These are phyloP conservation scores for Penicillium psychrofluorescens DNA, from an alignment of 495 filamentous ascomycete species.

Conservation along the genomic window DNA sequence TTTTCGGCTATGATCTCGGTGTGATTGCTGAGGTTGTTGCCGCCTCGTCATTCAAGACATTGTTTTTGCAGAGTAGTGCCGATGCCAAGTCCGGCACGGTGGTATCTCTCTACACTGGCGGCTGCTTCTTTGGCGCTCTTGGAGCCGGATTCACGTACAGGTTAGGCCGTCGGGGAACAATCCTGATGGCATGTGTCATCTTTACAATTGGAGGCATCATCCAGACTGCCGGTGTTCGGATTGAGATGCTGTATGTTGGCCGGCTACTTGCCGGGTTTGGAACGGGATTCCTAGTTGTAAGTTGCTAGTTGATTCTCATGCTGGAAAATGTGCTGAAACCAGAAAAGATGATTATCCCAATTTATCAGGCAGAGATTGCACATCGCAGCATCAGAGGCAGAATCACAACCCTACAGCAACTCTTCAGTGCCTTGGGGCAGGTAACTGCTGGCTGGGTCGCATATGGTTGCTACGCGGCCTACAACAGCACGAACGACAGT, in stretches of 20 bases:
- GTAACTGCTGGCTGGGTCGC: slow-evolving; percentile 13
- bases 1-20: slow-evolving; percentile 41
- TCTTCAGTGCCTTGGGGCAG: slow-evolving; percentile 14
- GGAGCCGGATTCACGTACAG: neutral
- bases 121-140: slow-evolving; percentile 17
- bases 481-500: slow-evolving; percentile 30
- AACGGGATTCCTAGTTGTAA: slow-evolving; percentile 46
- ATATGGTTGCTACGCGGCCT: slow-evolving; percentile 25
- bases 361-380: slow-evolving; percentile 16
- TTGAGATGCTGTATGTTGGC: slow-evolving; percentile 9
- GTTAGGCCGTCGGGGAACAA: slow-evolving; percentile 14
- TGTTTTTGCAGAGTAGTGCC: slow-evolving; percentile 17
- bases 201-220: slow-evolving; percentile 16
- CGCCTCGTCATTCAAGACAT: slow-evolving; percentile 8
- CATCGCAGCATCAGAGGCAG: slow-evolving; percentile 14
- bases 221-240: no score
- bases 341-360: slow-evolving; percentile 12
- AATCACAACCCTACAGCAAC: slow-evolving; percentile 14
- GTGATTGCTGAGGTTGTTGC: slow-evolving; percentile 42
- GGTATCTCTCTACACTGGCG: slow-evolving; percentile 49
- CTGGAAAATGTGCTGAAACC: no score
- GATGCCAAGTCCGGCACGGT: slow-evolving; percentile 48
- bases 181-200: slow-evolving; percentile 16
- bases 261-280: slow-evolving; percentile 16
- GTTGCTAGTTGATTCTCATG: no score